Percentiles rank a stretch among this genome's conserved stretches.
These are phyloP conservation scores for Globisporangium mamillatum DNA, from an alignment of 352 stramenopile species.

Conservation along the genomic window DNA sequence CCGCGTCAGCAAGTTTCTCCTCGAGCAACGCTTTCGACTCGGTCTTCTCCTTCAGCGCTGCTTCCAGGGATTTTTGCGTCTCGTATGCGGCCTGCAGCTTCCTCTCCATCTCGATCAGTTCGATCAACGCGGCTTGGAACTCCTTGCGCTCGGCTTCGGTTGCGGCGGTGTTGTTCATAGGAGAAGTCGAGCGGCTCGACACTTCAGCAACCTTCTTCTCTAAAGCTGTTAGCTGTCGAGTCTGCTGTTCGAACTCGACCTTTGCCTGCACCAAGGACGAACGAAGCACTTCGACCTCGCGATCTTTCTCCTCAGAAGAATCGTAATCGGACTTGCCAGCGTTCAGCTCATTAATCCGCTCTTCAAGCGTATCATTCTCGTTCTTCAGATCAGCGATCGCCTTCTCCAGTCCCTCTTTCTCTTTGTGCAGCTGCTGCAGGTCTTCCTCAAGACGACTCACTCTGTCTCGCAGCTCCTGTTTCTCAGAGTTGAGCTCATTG, in stretches of 20 bases:
- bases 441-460: slow-evolving; percentile 22
- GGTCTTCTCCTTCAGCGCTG: slow-evolving; percentile 45
- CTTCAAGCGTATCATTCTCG: slow-evolving; percentile 58
- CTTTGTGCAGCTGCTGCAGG: slow-evolving; percentile 30
- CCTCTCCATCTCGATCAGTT: slow-evolving; percentile 67
- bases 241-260: slow-evolving; percentile 51
- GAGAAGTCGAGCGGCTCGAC: slow-evolving; percentile 28
- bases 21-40: slow-evolving; percentile 48
- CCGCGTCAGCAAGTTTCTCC: slow-evolving; percentile 35
- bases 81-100: slow-evolving; percentile 64
- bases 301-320: slow-evolving; percentile 40
- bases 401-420: slow-evolving; percentile 38
- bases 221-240: slow-evolving; percentile 47
- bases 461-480: slow-evolving; percentile 16
- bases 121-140: slow-evolving; percentile 56
- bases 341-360: slow-evolving; percentile 49
- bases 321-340: slow-evolving; percentile 38
- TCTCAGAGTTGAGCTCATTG: slow-evolving; percentile 16
- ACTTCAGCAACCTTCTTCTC: slow-evolving; percentile 59
- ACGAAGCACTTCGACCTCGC: slow-evolving; percentile 50
- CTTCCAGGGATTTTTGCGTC: slow-evolving; percentile 50
- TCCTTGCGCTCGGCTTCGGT: slow-evolving; percentile 56
- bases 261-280: slow-evolving; percentile 62
- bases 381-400: slow-evolving; percentile 46
- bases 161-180: slow-evolving; percentile 23